A percentile compares a stretch with the other conserved stretches of the same genome.
These are phyloP conservation scores for Globisporangium yorkense DNA, from an alignment of 352 stramenopile species.

Conservation along the genomic window DNA sequence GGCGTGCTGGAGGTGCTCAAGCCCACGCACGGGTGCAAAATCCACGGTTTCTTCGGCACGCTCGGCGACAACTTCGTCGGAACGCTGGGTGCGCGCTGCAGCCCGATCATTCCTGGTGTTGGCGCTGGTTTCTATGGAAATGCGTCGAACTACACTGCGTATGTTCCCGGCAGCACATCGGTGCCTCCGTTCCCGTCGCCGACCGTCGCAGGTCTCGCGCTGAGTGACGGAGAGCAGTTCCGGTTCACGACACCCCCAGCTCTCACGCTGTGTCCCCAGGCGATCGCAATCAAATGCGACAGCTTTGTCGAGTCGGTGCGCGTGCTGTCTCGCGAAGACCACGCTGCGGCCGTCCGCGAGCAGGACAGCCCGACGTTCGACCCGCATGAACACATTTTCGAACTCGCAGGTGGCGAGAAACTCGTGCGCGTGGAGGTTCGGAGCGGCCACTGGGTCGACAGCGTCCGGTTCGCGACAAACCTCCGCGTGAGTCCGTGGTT, in stretches of 20 bases:
- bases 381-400: slow-evolving; percentile 41
- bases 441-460: slow-evolving; percentile 49
- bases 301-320: slow-evolving; percentile 31
- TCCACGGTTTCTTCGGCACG: slow-evolving; percentile 50
- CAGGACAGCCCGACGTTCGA: slow-evolving; percentile 12
- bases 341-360: slow-evolving; percentile 9
- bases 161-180: neutral
- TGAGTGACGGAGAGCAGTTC: slow-evolving; percentile 16
- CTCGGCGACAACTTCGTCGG: slow-evolving; percentile 42
- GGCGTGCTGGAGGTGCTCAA: slow-evolving; percentile 38
- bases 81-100: slow-evolving; percentile 35
- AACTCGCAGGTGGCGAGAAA: slow-evolving; percentile 31
- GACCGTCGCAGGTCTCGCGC: slow-evolving; percentile 11
- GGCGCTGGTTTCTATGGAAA: neutral
- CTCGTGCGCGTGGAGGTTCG: slow-evolving; percentile 33
- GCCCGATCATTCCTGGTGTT: slow-evolving; percentile 5
- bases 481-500: slow-evolving; percentile 41
- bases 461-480: slow-evolving; percentile 40
- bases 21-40: slow-evolving; percentile 28
- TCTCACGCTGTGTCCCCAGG: slow-evolving; percentile 10
- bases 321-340: slow-evolving; percentile 22
- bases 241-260: slow-evolving; percentile 5
- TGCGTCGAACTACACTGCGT: neutral
- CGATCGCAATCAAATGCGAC: slow-evolving; percentile 30
- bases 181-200: slow-evolving; percentile 7